A percentile compares a stretch with the other conserved stretches of the same genome.
Conservation (phyloP, 306 rosid species). For the Begonia loranthoides region DNA sequence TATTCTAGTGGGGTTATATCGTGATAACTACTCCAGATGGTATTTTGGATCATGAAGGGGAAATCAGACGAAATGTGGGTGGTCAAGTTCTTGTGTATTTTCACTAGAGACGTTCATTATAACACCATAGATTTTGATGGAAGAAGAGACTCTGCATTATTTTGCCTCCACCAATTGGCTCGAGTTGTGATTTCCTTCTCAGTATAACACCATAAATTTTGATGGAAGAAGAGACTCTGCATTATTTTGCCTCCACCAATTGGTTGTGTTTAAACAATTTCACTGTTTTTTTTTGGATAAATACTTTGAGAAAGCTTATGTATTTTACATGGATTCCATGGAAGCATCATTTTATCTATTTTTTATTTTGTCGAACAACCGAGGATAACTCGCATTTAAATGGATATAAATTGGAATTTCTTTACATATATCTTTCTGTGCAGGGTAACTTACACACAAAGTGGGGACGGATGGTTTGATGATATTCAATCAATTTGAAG, state of each 20-base stretch:
- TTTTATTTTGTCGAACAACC: too few species aligned
- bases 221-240: background rate
- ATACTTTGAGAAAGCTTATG: too few species aligned
- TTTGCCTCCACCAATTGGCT: background rate
- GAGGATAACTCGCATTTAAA: too few species aligned
- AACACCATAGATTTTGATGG: background rate
- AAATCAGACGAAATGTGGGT: slow-evolving; percentile 47
- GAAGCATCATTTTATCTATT: too few species aligned
- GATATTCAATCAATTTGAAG: too few species aligned
- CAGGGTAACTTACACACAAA: too few species aligned
- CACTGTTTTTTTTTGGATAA: too few species aligned
- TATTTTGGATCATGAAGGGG: slow-evolving; percentile 92
- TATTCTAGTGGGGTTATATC: slow-evolving; percentile 92
- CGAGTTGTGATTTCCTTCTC: background rate
- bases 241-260: background rate
- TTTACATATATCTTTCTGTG: too few species aligned
- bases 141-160: background rate
- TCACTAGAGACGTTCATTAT: slow-evolving; percentile 25
- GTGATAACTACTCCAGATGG: slow-evolving; percentile 92
- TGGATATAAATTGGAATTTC: too few species aligned
- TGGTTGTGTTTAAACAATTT: too few species aligned
- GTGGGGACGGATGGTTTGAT: too few species aligned
- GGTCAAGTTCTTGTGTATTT: slow-evolving; percentile 83
- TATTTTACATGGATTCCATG: too few species aligned
- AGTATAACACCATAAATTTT: background rate